Evolutionary conservation across 345 rosid genomes (phyloP).

Genomic region (Capsella bursapastoris): DNA sequence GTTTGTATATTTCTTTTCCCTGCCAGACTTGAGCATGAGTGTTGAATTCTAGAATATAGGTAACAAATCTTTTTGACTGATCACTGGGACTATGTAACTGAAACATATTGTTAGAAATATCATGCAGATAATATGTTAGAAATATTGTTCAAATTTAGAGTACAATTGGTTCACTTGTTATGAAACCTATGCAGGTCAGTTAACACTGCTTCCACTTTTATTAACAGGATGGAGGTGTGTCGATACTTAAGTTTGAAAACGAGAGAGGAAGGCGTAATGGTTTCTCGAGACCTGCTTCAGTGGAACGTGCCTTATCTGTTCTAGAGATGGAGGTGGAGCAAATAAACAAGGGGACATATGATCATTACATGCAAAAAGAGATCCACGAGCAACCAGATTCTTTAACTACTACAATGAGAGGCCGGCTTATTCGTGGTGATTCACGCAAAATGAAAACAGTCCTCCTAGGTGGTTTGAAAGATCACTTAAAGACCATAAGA

Average conservation of each 20-base stretch:
- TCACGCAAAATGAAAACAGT: slow-evolving; percentile 82
- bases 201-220: background rate
- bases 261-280: slow-evolving; percentile 62
- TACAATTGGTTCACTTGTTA: slow-evolving; percentile 4
- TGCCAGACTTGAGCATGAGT: background rate
- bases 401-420: slow-evolving; percentile 93
- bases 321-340: slow-evolving; percentile 98
- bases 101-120: background rate
- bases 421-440: slow-evolving; percentile 91
- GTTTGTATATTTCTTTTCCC: background rate
- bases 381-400: slow-evolving; percentile 99
- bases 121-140: slow-evolving; percentile 2
- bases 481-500: slow-evolving; percentile 88
- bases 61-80: slow-evolving; percentile 8
- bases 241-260: slow-evolving; percentile 76
- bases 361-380: slow-evolving; percentile 98
- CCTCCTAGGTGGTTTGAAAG: slow-evolving; percentile 94
- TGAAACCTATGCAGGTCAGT: background rate
- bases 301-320: slow-evolving; percentile 92
- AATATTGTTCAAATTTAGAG: background rate
- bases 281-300: slow-evolving; percentile 76
- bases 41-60: slow-evolving; percentile 1
- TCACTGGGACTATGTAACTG: slow-evolving; percentile 1
- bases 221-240: slow-evolving; percentile 84
- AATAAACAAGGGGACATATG: slow-evolving; percentile 87